phyloP scores from a whole-genome alignment of 1,284 basidiomycete genomes.

The Marasmius oreades region DNA sequence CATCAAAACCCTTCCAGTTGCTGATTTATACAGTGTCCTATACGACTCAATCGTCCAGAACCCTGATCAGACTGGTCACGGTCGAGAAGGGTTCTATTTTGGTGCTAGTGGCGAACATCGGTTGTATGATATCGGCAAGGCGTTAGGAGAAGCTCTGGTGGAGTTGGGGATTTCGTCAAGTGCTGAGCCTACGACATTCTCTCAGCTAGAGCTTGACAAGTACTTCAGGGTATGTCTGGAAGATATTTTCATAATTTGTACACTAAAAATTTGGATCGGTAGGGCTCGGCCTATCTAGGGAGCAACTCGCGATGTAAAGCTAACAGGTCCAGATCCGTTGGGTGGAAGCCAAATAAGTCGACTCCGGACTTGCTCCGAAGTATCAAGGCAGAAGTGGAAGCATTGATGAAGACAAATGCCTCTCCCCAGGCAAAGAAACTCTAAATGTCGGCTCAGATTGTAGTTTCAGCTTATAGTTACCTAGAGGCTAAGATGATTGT shows the following conservation, averaged over 20 bases:
- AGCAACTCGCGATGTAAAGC: slow-evolving; percentile 34
- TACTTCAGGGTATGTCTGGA: slow-evolving; percentile 18
- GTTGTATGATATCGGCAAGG: slow-evolving; percentile 26
- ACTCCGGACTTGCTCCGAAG: slow-evolving; percentile 44
- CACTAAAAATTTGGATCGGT: background rate
- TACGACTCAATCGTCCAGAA: background rate
- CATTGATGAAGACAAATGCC: background rate
- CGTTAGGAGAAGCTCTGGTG: slow-evolving; percentile 31
- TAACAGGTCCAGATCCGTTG: slow-evolving; percentile 48
- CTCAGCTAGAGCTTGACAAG: slow-evolving; percentile 28
- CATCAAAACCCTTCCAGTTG: too few relatives aligned
- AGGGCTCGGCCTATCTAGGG: background rate
- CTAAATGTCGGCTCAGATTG: background rate
- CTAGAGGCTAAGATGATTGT: too few relatives aligned
- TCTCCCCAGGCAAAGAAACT: background rate
- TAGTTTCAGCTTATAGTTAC: too few relatives aligned
- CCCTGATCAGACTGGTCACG: slow-evolving; percentile 32
- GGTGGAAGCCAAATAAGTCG: slow-evolving; percentile 50
- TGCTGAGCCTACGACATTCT: slow-evolving; percentile 31
- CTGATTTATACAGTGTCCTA: slow-evolving; percentile 18
- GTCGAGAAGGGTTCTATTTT: slow-evolving; percentile 49
- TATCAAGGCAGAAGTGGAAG: slow-evolving; percentile 40
- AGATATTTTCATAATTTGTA: background rate
- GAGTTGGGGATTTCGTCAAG: slow-evolving; percentile 24
- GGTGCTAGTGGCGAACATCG: slow-evolving; percentile 44